Percentiles rank a stretch among this genome's conserved stretches.
phyloP scores from a whole-genome alignment of 805 yeast species.

The Teunomyces lycoperdinae region DNA sequence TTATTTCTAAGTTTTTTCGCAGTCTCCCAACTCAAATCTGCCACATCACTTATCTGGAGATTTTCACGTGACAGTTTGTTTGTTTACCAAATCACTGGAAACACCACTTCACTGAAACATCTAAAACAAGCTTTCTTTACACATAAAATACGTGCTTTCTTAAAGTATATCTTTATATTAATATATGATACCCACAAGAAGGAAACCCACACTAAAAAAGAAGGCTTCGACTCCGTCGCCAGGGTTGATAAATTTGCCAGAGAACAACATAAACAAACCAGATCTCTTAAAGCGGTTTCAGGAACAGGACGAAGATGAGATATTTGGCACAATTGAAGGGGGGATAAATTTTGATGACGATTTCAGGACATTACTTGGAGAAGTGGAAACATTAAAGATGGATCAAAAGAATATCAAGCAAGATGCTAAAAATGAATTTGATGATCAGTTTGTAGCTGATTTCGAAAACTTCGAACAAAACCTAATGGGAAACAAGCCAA shows the following conservation, averaged over 20 bases:
- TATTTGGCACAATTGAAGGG: slow-evolving; percentile 24
- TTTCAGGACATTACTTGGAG: slow-evolving; percentile 21
- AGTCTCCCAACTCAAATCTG: too few relatives aligned
- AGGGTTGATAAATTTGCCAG: slow-evolving; percentile 6
- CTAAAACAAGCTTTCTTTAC: not conserved
- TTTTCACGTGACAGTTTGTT: slow-evolving; percentile 1
- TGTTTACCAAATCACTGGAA: slow-evolving; percentile 2
- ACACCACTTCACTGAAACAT: not conserved
- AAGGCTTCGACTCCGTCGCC: slow-evolving; percentile 9
- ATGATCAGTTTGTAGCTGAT: slow-evolving; percentile 7
- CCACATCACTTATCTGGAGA: not conserved
- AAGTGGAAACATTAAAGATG: slow-evolving; percentile 9
- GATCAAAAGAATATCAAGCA: not conserved
- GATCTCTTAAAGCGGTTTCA: slow-evolving; percentile 23
- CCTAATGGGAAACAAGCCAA: not conserved
- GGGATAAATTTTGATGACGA: slow-evolving; percentile 21
- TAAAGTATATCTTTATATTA: slow-evolving; percentile 1
- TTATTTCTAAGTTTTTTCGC: not conserved
- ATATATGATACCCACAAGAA: slow-evolving; percentile 7
- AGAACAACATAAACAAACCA: slow-evolving; percentile 8
- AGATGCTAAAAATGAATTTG: not conserved
- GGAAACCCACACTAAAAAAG: slow-evolving; percentile 10
- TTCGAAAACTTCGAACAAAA: slow-evolving; percentile 7
- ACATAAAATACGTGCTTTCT: not conserved
- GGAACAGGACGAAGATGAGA: slow-evolving; percentile 22